phyloP scores from a whole-genome alignment of 352 stramenopile genomes.

The Phytophthora europaea region DNA sequence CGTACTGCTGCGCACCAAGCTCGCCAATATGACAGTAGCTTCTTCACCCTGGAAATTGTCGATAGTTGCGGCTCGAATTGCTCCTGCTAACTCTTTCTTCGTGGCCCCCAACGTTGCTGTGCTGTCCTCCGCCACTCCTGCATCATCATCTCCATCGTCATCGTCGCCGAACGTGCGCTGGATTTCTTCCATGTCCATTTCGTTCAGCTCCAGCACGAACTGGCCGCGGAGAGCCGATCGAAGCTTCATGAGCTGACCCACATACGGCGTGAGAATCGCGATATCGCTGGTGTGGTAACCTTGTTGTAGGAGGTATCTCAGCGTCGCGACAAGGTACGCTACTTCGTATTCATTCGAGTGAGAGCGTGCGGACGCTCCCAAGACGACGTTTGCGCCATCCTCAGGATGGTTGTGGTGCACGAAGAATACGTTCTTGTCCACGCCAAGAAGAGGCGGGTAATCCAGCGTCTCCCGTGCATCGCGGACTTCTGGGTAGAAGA shows the following conservation, averaged over 20 bases:
- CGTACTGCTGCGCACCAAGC: constrained; percentile 70
- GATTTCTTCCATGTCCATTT: constrained; percentile 56
- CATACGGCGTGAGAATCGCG: constrained; percentile 84
- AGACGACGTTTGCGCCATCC: constrained; percentile 25
- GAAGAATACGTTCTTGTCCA: constrained; percentile 79
- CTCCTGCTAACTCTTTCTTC: constrained; percentile 42
- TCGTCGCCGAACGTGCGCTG: constrained; percentile 50
- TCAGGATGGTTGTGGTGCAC: constrained; percentile 72
- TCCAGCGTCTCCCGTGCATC: constrained; percentile 63
- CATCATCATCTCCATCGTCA: constrained; percentile 41
- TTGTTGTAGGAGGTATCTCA: constrained; percentile 80
- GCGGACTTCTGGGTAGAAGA: constrained; percentile 73
- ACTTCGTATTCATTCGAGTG: constrained; percentile 82
- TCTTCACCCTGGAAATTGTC: constrained; percentile 88
- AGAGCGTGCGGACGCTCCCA: constrained; percentile 43
- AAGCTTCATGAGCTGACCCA: constrained; percentile 81
- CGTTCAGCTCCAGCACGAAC: constrained; percentile 51
- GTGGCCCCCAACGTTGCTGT: constrained; percentile 20
- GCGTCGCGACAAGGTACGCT: constrained; percentile 67
- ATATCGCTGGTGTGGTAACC: constrained; percentile 73
- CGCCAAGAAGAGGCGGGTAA: constrained; percentile 62
- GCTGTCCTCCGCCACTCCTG: constrained; percentile 10
- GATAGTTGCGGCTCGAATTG: constrained; percentile 62
- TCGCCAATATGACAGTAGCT: constrained; percentile 71
- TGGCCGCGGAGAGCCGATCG: constrained; percentile 48